Evolutionary conservation across 1,139 yeast genomes (phyloP), one percentile per base, ranked within the genome.

Genomic region (Geotrichum bryndzae): DNA sequence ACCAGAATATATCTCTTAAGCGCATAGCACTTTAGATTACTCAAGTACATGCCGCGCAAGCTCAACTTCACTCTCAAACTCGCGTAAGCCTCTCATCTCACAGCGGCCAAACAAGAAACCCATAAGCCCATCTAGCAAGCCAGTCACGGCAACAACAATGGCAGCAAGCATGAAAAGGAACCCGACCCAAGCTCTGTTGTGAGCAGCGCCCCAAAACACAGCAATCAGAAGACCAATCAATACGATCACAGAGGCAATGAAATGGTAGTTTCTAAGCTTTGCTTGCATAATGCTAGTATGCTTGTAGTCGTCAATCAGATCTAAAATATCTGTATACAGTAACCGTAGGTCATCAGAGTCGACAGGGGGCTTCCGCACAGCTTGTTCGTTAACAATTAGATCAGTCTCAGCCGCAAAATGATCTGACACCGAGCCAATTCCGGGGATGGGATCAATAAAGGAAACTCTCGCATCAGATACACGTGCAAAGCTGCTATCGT

Each of bases 341-440:
- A 74, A 50, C 60, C 57, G 56, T 50, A 53, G 25, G n/a, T 62
- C 64, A 27, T 62, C 63, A 3, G 62, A 53, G 22, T 53, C 35
- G 11, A 53, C 62, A n/a, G 61, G 59, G 25, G 48, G 57, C 29
- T 61, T 58, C 23, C 41, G 46, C 7, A 18, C 50, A 41, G 45
- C 54, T 50, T 62, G 5, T 76, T 63, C 61, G 73, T 70, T 51
- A 86, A 72, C 31, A 31, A 50, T 48, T 57, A 71, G 64, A 22
- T 84, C 83, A 22, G 90, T 86, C 41, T 84, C 78, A 69, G 91
- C 88, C 0, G 94, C 99, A 79, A 95, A 94, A 77, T 94, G 99
- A 72, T 94, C 99, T 0, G 97, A 90, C 67, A 83, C 87, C 4
- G 96, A 88, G 7, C 89, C 86, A 15, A 83, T 75, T 0, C 77